phyloP scores from a whole-genome alignment of 148 eudicot genomes.

The Vaccinium corymbosum region DNA sequence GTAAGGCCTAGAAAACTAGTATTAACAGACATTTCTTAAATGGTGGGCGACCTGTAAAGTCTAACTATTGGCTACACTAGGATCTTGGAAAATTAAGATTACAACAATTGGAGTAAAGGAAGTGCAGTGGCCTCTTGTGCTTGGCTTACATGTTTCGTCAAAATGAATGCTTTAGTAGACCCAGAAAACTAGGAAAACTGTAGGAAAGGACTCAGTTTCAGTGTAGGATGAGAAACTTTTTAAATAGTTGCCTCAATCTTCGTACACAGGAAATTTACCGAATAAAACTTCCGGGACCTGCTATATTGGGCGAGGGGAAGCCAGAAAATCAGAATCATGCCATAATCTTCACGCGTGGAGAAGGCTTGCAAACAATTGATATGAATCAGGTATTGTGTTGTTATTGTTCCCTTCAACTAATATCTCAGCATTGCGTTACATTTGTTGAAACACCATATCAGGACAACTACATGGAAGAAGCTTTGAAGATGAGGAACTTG shows the following conservation, averaged over 20 bases:
- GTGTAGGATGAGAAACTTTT: neutral
- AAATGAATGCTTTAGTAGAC: neutral
- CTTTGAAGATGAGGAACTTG: constrained; percentile 95
- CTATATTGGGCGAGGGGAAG: constrained; percentile 93
- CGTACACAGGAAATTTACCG: constrained; percentile 60
- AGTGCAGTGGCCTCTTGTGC: neutral
- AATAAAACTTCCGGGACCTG: constrained; percentile 88
- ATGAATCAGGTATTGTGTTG: constrained; percentile 73
- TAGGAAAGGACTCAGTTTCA: neutral
- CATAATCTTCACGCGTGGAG: constrained; percentile 92
- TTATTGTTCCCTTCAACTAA: neutral
- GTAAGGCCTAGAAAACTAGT: neutral
- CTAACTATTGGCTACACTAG: neutral
- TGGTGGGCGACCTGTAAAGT: neutral
- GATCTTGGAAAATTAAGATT: neutral
- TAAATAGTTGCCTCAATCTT: constrained; percentile 4
- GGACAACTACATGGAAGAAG: constrained; percentile 99
- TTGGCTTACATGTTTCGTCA: neutral
- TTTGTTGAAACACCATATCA: constrained; percentile 25
- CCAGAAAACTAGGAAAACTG: neutral
- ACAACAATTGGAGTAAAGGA: neutral
- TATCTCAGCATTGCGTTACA: neutral
- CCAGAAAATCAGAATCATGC: constrained; percentile 99
- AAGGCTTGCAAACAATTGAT: constrained; percentile 92
- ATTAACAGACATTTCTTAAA: neutral